Conservation (phyloP, 1,284 basidiomycete species). For the Fomes fomentarius region DNA sequence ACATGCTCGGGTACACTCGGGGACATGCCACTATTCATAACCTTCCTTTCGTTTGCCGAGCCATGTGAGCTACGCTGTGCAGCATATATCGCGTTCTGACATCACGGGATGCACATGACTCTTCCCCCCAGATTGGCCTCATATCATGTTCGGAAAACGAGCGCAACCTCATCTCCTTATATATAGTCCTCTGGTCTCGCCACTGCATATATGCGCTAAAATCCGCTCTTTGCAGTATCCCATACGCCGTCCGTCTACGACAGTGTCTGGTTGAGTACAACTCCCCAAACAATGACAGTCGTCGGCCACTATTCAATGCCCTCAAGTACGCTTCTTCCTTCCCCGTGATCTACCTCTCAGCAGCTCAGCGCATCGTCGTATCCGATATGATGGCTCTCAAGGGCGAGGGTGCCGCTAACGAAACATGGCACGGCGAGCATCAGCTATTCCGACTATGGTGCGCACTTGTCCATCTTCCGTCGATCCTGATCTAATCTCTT, state of each 20-base stretch:
- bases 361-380: constrained; percentile 76
- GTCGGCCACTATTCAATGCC: constrained; percentile 88
- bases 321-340: constrained; percentile 97
- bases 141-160: too few relatives aligned
- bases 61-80: too few relatives aligned
- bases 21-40: too few relatives aligned
- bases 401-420: constrained; percentile 45
- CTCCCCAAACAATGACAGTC: constrained; percentile 65
- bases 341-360: constrained; percentile 95
- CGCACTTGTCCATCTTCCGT: constrained; percentile 27
- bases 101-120: too few relatives aligned
- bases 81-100: too few relatives aligned
- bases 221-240: constrained; percentile 58
- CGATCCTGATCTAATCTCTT: not conserved
- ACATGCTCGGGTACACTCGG: too few relatives aligned
- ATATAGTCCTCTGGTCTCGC: constrained; percentile 1
- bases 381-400: constrained; percentile 55
- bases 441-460: constrained; percentile 85
- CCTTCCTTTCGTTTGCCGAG: too few relatives aligned
- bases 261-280: constrained; percentile 92
- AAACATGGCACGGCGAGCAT: constrained; percentile 78
- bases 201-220: constrained; percentile 9
- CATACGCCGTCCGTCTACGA: constrained; percentile 89
- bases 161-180: constrained; percentile 1
- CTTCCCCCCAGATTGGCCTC: too few relatives aligned